Base-by-base conservation (phyloP, 768 basidiomycete genomes). In the Mycena rebaudengoi region DNA sequence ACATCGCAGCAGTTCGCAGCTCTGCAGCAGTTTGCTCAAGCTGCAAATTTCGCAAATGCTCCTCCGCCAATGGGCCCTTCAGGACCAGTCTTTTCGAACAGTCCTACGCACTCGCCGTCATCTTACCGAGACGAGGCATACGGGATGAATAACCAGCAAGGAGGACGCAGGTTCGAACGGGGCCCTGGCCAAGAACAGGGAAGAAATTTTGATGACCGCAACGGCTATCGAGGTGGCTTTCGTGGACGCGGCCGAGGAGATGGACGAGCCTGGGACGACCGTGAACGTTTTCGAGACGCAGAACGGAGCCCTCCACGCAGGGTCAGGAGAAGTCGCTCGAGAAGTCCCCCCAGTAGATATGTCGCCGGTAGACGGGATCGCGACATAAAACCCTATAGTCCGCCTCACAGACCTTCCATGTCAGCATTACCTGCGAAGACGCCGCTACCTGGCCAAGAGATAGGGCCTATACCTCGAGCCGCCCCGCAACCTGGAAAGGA, bases 21-120 rank as follows among this genome's bases (percentile, higher is more conserved):
- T 67, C 79, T 95, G 70, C 91, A 93, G 72, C 92, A 92, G 73
- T 83, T 94, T 73, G 83, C 91, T 54, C 86, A 88, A 70, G 85
- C 85, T 69, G 85, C 89, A 64, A 82, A 78, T 63, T 73, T 74
- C 39, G 75, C 70, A 68, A 81, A 74, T 69, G 73, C 66, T 58
- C 69, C 71, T 60, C 74, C 73, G 51, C 67, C 74, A 66, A 62
- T 72, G 21, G 26, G 45, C 70, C 70, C 73, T 67, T 74, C 73
- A 66, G 74, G 69, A 70, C 74, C 68, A 67, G 73, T 67, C 69
- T 76, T 76, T 69, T 73, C 62, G 67, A 75, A 61, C 72, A 78
- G 69, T 60, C 73, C 54, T 69, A 73, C 73, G 64, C 75, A 70
- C 57, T 75, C 80, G 69, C 77, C 78, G 50, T 67, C 77, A 26